A percentile compares a stretch with the other conserved stretches of the same genome.
phyloP scores from a whole-genome alignment of 164 flowering plant species.

The Stephania cephalantha region DNA sequence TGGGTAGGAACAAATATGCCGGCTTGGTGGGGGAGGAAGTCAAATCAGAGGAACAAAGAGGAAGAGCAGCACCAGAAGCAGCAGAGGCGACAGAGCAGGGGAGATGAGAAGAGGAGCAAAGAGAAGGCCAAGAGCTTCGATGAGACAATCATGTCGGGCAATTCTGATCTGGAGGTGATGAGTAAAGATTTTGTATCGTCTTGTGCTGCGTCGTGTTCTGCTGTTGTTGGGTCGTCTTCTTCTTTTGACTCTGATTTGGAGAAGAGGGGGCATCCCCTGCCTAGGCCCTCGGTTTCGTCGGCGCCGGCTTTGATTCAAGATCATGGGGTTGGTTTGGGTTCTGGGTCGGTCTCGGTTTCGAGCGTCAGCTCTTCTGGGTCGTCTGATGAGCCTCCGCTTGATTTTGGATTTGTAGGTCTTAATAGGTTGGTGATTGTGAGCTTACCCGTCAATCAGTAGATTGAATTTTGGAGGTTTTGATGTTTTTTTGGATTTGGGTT shows the following conservation, averaged over 20 bases:
- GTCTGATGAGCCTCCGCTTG: conserved; percentile 46
- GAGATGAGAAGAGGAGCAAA: conserved; percentile 15
- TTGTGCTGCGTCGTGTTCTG: conserved; percentile 32
- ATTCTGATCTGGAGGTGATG: no score
- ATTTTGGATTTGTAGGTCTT: conserved; percentile 18
- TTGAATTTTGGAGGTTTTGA: not conserved
- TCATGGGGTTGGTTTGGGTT: conserved; percentile 36
- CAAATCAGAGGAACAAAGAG: conserved; percentile 32
- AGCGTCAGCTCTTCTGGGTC: conserved; percentile 82
- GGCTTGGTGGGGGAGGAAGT: conserved; percentile 58
- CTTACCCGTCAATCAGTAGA: not conserved
- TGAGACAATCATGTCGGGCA: conserved; percentile 13
- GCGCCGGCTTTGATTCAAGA: conserved; percentile 21
- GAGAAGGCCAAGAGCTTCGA: conserved; percentile 39
- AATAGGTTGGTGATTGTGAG: conserved; percentile 25
- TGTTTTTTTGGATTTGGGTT: not conserved
- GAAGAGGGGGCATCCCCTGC: conserved; percentile 57
- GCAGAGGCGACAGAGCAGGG: conserved; percentile 4
- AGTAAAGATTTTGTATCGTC: not conserved
- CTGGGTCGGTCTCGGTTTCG: conserved; percentile 57
- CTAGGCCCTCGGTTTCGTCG: conserved; percentile 42
- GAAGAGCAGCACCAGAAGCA: conserved; percentile 9
- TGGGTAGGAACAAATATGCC: conserved; percentile 28
- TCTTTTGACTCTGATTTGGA: conserved; percentile 42
- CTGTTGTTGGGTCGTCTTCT: conserved; percentile 2